These are phyloP conservation scores for Pestalotiopsis sp. DNA, from an alignment of 2,329 filamentous ascomycete species.

Conservation along the genomic window DNA sequence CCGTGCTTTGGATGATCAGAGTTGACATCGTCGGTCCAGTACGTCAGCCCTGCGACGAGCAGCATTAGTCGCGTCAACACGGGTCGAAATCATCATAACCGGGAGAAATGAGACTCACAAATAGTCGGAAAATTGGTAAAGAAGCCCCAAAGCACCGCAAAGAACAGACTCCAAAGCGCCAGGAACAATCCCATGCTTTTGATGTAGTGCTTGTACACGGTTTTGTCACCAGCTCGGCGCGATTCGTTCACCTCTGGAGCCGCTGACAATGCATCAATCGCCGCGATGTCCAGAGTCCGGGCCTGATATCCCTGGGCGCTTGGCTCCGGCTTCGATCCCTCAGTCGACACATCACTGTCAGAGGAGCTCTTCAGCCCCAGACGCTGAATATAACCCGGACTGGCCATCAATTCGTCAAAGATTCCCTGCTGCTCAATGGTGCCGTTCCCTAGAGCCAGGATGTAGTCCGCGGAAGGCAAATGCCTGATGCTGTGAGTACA, in stretches of 20 bases:
- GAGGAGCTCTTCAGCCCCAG: constrained; percentile 21
- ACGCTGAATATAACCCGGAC: constrained; percentile 27
- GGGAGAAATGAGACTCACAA: too few relatives aligned
- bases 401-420: constrained; percentile 38
- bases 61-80: background rate
- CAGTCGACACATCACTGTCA: constrained; percentile 17
- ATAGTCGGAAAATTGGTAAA: constrained; percentile 27
- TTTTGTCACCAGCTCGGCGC: constrained; percentile 23
- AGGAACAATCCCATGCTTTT: constrained; percentile 24
- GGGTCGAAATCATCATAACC: too few relatives aligned
- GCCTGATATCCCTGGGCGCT: background rate
- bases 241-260: constrained; percentile 11
- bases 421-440: constrained; percentile 46
- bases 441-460: constrained; percentile 49
- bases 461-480: constrained; percentile 45
- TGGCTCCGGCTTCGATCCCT: constrained; percentile 6
- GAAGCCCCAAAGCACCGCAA: constrained; percentile 20
- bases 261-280: constrained; percentile 11
- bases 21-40: constrained; percentile 24
- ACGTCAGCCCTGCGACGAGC: constrained; percentile 20
- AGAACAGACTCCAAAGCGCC: constrained; percentile 17
- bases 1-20: constrained; percentile 20
- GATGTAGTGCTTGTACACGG: constrained; percentile 27
- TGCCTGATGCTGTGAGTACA: constrained; percentile 43
- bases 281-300: background rate